Evolutionary conservation across 176 grass and related monocot genomes (phyloP).

Genomic region (Oropetium thomaeum): DNA sequence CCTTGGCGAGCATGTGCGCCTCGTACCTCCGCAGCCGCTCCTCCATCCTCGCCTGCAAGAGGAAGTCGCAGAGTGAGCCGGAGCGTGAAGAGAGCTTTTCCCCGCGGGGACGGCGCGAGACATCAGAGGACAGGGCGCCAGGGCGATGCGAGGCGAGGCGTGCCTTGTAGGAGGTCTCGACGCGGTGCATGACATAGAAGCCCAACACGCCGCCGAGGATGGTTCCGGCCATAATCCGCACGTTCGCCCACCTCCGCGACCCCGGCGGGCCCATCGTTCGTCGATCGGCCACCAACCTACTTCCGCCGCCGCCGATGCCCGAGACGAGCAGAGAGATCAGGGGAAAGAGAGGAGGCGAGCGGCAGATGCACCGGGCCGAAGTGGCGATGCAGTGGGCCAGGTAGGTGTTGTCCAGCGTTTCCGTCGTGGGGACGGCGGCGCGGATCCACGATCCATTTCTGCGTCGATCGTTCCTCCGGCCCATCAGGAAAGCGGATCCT

Average conservation of each 20-base stretch:
- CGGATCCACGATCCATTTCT: no score
- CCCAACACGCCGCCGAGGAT: constrained; percentile 71
- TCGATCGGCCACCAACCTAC: not conserved
- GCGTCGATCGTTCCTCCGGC: not conserved
- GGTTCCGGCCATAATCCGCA: constrained; percentile 68
- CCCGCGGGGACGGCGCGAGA: not conserved
- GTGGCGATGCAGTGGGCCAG: not conserved
- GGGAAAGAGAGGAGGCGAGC: not conserved
- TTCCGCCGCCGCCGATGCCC: not conserved
- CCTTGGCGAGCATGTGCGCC: constrained; percentile 61
- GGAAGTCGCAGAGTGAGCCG: not conserved
- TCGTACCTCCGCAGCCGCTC: constrained; percentile 70
- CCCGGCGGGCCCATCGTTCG: constrained; percentile 38
- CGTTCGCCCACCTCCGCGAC: constrained; percentile 59
- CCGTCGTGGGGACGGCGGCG: no score
- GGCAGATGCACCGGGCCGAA: not conserved
- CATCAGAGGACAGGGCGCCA: no score
- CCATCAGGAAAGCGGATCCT: not conserved
- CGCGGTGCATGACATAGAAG: constrained; percentile 87
- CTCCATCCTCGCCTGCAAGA: constrained; percentile 75
- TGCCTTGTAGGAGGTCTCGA: constrained; percentile 85
- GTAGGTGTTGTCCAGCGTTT: no score
- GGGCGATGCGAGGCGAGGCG: not conserved
- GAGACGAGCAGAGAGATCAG: not conserved
- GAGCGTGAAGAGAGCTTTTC: not conserved